Evolutionary conservation across 768 basidiomycete genomes (phyloP), one percentile per base, ranked within the genome.

Genomic region (Boletales sp.): DNA sequence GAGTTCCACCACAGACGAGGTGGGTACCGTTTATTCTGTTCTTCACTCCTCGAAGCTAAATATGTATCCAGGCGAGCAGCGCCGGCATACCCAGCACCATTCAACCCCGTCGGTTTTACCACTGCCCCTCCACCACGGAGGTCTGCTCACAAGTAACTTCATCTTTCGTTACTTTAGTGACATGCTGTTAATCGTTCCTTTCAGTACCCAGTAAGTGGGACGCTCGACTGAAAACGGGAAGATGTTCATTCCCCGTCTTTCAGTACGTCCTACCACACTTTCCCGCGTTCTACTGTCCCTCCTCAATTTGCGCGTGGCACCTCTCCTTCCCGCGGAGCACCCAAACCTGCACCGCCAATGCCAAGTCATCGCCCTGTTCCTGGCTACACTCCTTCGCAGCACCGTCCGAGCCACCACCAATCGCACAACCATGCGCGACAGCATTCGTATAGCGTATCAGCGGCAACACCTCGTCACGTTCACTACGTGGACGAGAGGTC

Each of bases 241-340:
- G 14, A 25, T 46, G 44, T 57, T 65, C 46, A 57, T 48, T 42
- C 42, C 50, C 51, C 37, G 36, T 18, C 41, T 38, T 40, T 38
- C 49, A 67, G 62, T 14, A 2, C 52, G 30, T 48, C 67, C 37
- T 58, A 65, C 50, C 49, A 68, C 36, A 66, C 59, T 18, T 66
- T 66, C 14, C 62, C 65, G 14, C 67, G 67, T 21, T 57, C 62
- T 12, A 11, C 53, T 1, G 10, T 47, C 12, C 36, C 44, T 28
- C 48, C 54, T 2, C 48, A 35, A 41, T 33, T 41, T 17, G 28
- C 36, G 6, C 18, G 39, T n/a, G 25, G 39, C 2, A 31, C 15
- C 18, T 41, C 48, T 12, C 28, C 14, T 39, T 33, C 51, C 32
- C 54, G 18, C 6, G 30, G 21, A 7, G 18, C 14, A 4, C 19